Evolutionary conservation across 257 asterid species (phyloP), one percentile per base, ranked within the genome.

Genomic region (Misopates orontium): DNA sequence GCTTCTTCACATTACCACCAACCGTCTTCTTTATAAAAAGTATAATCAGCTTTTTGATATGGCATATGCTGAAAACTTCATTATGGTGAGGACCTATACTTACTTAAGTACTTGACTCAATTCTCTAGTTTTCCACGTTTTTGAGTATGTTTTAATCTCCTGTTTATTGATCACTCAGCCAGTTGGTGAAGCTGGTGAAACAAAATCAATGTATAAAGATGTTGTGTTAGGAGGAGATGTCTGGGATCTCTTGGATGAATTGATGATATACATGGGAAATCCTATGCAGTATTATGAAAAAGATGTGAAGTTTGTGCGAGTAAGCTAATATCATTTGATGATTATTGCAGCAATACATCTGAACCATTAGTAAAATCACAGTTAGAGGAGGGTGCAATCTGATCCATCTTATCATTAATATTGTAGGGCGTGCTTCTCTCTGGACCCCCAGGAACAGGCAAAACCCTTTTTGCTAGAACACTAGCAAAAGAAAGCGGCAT

Each of bases 381-480:
- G 7, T 19, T 28, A 19, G 56, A 54, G 62, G 20, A 67, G 40
- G 11, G 39, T 28, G 20, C 69, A 55, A 66, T 49, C 64, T 39
- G 18, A 58, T 20, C 16, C 54, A 40, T 72, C 48, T 72, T 67
- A 45, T 58, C 31, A 20, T 73, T 32, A 67, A 48, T 69, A 22
- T 67, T 77, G 64, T 83, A 94, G 99, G 99, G 99, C 60, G 96
- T 94, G 57, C 99, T 94, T 82, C 85, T 94, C 42, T 84, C 96
- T 67, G 99, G 99, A 54, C 99, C 99, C 44, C 99, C 99, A 48
- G 99, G 99, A 75, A 94, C 99, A 39, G 99, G 99, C 52, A 94
- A 93, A 82, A 94, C 99, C 60, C 95, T 90, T 41, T 90, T 94
- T 76, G 99, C 99, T 9, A 81, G 99, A 59, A 94, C 99, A 60